Base-by-base conservation (phyloP, 306 rosid species). In the Vachellia pachyceras region DNA sequence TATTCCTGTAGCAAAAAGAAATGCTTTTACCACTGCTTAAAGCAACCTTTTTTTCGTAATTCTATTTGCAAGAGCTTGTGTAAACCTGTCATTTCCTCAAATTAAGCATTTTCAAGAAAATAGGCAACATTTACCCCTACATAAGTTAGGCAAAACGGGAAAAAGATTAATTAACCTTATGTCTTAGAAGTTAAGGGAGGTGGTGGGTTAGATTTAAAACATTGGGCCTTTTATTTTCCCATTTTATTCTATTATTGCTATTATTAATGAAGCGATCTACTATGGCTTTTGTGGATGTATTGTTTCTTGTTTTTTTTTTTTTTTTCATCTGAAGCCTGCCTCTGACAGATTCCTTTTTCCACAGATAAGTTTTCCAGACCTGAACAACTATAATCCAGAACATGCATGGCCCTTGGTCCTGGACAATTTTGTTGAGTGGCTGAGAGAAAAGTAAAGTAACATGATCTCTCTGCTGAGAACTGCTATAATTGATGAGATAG, bases 391-490 rank as follows among this genome's bases (percentile, higher is more conserved):
- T 49, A 88, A 96, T 84, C 87, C 99, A 33, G 91, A 93, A 41
- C 97, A 93, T 33, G 99, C 98, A 1, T 95, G 99, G 99, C 99
- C 99, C 3, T 90, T 96, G 90, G 85, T 96, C 82, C 90, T 96
- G 75, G 99, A 96, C 91, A 93, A 93, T 80, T 96, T 96, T 47
- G 97, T 90, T 6, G 98, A 96, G 55, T 93, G 98, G 99, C 3
- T 96, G 67, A 85, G 82, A 85, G 98, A 85, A 84, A 92, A 86
- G 84, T 85, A 72, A 71, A 68, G 49, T 86, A 85, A 15, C 77
- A 80, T 81, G 82, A 81, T 86, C 84, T 86, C 88, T 86, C 58
- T 50, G 1, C 55, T 55, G 79, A 67, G 80, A 73, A 80, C 84
- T 63, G 79, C 83, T 75, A 79, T 66, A 69, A 70, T 76, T 65